Conservation (phyloP, 2,329 filamentous ascomycete species). For the Taxawa tesnikishii region DNA sequence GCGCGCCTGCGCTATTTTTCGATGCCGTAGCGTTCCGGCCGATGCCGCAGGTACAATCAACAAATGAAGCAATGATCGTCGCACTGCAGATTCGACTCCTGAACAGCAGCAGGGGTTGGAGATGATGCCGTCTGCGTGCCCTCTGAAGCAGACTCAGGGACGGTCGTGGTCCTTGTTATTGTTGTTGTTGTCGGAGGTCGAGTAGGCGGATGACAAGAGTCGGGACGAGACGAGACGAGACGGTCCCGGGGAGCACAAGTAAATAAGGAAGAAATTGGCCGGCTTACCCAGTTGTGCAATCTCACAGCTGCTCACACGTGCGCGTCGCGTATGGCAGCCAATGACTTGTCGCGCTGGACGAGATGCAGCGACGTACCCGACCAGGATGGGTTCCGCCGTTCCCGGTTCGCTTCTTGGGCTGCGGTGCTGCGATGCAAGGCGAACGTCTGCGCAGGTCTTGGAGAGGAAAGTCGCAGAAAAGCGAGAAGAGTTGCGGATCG, state of each 20-base stretch:
- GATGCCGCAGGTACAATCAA: not conserved
- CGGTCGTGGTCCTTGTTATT: not conserved
- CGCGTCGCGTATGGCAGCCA: not conserved
- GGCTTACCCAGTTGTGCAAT: not conserved
- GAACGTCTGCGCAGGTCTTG: no score
- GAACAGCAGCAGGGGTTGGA: not conserved
- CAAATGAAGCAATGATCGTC: not conserved
- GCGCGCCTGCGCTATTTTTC: not conserved
- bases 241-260: no score
- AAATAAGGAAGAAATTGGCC: no score
- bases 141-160: no score
- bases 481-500: no score
- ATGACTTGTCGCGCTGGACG: no score
- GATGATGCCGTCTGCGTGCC: not conserved
- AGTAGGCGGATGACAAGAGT: not conserved
- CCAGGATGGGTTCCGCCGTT: no score
- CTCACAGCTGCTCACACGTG: not conserved
- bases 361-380: no score
- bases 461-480: no score
- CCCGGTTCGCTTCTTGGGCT: no score
- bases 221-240: no score
- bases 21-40: not conserved
- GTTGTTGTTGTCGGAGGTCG: not conserved
- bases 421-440: no score
- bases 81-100: not conserved